Base-by-base conservation (phyloP, 2,329 filamentous ascomycete genomes). In the Penicillium sp. region DNA sequence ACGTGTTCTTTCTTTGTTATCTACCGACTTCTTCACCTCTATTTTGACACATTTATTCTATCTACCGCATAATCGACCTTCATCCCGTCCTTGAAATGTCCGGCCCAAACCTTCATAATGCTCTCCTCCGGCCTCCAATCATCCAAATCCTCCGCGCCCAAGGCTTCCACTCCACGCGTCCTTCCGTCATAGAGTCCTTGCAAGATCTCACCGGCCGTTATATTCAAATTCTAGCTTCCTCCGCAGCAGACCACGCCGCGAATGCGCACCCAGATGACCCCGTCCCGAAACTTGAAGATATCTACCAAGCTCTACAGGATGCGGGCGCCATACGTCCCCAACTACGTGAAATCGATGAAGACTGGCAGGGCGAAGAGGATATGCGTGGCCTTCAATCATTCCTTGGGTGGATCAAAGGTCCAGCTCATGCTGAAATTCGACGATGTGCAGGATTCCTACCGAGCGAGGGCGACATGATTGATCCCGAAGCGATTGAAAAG, bases 121-220 rank as follows among this genome's bases (percentile, higher is more conserved):
- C 89, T 56, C 87, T 96, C 59, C 82, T 97, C 53, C 90, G 92
- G 40, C 93, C 93, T 2, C 87, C 88, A 45, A 85, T 97, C 56
- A 85, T 97, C 54, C 92, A 97, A 75, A 93, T 96, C 66, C 85
- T 97, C 48, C 91, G 93, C 68, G 90, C 92, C 29, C 88, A 91
- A 22, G 93, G 93, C 70, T 97, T 95, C 77, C 90, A 95, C 71
- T 82, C 88, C 40, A 89, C 91, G 47, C 86, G 86, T 50, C 87
- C 90, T 2, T 88, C 88, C 3, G 92, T 95, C 6, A 80, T 97
- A 53, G 92, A 97, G 75, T 87, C 89, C 9, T 73, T 97, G n/a
- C 89, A 91, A 13, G 92, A 97, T 73, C 81, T 97, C 7, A 87
- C 91, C 0, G 89, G 88, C 41, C 86, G 89, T 61, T 96, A 97